Evolutionary conservation across 1,139 yeast genomes (phyloP).

Genomic region (Magnusiomyces suaveolens): DNA sequence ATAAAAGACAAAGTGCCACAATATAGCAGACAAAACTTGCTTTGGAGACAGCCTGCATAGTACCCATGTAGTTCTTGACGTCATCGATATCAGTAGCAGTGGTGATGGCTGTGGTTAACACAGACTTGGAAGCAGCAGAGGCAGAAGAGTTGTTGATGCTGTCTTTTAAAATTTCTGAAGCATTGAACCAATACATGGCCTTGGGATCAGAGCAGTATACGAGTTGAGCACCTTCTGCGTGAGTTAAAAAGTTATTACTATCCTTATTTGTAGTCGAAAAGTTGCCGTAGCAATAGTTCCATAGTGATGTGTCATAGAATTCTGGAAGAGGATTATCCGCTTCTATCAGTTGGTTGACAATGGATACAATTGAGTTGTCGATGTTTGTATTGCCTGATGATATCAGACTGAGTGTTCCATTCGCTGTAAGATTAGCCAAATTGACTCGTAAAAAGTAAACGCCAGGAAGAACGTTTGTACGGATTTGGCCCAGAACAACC

Average conservation of each 20-base stretch:
- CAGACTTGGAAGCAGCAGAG: conserved; percentile 15
- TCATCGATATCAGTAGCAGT: conserved; percentile 18
- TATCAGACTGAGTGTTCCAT: conserved; percentile 19
- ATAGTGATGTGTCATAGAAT: conserved; percentile 53
- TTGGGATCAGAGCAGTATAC: conserved; percentile 33
- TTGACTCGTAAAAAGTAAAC: conserved; percentile 39
- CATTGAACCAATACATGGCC: conserved; percentile 55
- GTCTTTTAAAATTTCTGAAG: conserved; percentile 39
- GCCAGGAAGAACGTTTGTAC: conserved; percentile 31
- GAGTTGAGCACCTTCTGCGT: conserved; percentile 16
- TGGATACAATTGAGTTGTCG: neutral
- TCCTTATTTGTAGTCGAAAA: conserved; percentile 22
- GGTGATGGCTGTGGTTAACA: conserved; percentile 28
- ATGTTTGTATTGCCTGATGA: conserved; percentile 12
- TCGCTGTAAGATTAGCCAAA: conserved; percentile 25
- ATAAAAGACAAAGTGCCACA: conserved; percentile 36
- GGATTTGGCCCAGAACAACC: conserved; percentile 36
- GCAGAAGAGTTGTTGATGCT: conserved; percentile 33
- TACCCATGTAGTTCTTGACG: conserved; percentile 27
- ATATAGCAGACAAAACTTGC: conserved; percentile 41
- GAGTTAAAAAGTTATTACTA: conserved; percentile 21
- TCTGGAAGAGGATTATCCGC: conserved; percentile 45
- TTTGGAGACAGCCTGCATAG: conserved; percentile 36
- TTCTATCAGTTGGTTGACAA: conserved; percentile 10
- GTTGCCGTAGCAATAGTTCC: conserved; percentile 69